These are phyloP conservation scores for Quercus agrifolia DNA, from an alignment of 306 rosid species.

Conservation along the genomic window DNA sequence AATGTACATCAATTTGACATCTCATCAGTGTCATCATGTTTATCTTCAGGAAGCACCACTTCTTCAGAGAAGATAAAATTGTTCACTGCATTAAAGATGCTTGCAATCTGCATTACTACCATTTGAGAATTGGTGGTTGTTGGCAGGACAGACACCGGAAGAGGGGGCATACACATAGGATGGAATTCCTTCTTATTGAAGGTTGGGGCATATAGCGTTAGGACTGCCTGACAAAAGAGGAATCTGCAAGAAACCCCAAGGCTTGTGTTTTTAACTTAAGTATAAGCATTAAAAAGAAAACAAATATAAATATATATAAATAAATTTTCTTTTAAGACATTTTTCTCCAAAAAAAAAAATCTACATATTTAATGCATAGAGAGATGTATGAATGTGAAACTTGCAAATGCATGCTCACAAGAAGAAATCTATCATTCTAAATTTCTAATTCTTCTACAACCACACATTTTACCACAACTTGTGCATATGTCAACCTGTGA, in stretches of 20 bases:
- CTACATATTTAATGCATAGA: too few species aligned
- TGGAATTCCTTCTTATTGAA: constrained; percentile 52
- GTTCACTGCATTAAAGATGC: constrained; percentile 53
- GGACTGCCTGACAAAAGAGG: constrained; percentile 65
- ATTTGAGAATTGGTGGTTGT: constrained; percentile 32
- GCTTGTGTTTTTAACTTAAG: not conserved
- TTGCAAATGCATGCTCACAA: not conserved
- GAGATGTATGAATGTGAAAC: too few species aligned
- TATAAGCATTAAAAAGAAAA: not conserved
- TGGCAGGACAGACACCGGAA: constrained; percentile 48
- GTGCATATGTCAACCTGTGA: too few species aligned
- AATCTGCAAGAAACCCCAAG: constrained; percentile 49
- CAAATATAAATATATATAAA: too few species aligned
- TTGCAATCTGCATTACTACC: constrained; percentile 51
- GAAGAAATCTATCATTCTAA: not conserved
- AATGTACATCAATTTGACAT: constrained; percentile 8
- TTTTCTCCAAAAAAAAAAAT: too few species aligned
- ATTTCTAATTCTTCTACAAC: too few species aligned
- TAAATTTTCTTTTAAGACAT: too few species aligned
- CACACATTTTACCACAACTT: too few species aligned
- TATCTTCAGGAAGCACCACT: constrained; percentile 34
- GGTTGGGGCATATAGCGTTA: constrained; percentile 57
- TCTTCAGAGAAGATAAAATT: constrained; percentile 55
- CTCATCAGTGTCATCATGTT: constrained; percentile 11
- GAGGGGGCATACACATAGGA: constrained; percentile 70